A percentile compares a stretch with the other conserved stretches of the same genome.
These are phyloP conservation scores for Adansonia madagascariensis DNA, from an alignment of 441 rosid species.

Conservation along the genomic window DNA sequence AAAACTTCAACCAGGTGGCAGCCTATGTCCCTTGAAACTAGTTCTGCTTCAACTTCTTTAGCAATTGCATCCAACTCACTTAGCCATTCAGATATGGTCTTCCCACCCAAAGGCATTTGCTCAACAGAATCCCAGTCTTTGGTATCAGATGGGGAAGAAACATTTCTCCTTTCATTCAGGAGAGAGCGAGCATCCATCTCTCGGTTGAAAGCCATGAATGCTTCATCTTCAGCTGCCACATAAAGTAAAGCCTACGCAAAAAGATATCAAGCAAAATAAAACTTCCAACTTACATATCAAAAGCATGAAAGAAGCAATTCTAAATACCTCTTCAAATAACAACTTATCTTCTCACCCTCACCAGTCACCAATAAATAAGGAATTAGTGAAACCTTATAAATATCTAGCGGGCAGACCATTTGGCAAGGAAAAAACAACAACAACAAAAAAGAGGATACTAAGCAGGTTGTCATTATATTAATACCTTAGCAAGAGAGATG, in stretches of 20 bases:
- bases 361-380: not conserved
- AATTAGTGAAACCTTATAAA: not conserved
- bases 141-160: slow-evolving; percentile 39
- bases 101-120: slow-evolving; percentile 66
- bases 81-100: slow-evolving; percentile 65
- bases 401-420: not conserved
- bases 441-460: not conserved
- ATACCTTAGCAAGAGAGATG: slow-evolving; percentile 80
- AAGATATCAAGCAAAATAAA: slow-evolving; percentile 17
- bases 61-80: slow-evolving; percentile 65
- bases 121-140: slow-evolving; percentile 53
- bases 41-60: slow-evolving; percentile 82
- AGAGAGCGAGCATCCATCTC: slow-evolving; percentile 62
- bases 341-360: not conserved
- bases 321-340: not conserved
- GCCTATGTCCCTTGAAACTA: slow-evolving; percentile 76
- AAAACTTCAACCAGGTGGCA: slow-evolving; percentile 75
- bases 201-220: slow-evolving; percentile 55
- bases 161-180: slow-evolving; percentile 50
- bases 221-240: slow-evolving; percentile 92
- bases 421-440: too few relatives aligned
- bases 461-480: slow-evolving; percentile 21
- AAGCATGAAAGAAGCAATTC: not conserved
- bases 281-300: not conserved
- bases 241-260: slow-evolving; percentile 65